phyloP scores from a whole-genome alignment of 2,329 filamentous ascomycete genomes.

The Phaeosphaeria sp. region DNA sequence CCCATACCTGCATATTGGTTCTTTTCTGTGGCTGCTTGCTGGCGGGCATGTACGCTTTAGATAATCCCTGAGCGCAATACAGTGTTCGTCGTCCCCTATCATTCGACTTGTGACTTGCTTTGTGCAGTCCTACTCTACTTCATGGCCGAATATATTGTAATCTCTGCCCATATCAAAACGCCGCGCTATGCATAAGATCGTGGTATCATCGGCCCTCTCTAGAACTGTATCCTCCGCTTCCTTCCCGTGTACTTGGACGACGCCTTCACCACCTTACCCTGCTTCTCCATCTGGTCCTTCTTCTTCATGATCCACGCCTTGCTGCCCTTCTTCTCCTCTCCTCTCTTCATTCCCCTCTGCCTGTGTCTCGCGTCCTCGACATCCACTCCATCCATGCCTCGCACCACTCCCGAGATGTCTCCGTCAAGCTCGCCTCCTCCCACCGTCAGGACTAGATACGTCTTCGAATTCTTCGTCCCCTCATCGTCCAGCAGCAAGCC shows the following conservation, averaged over 20 bases:
- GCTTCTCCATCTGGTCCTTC: constrained; percentile 91
- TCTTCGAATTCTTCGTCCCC: constrained; percentile 93
- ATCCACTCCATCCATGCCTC: constrained; percentile 84
- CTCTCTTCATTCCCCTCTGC: constrained; percentile 59
- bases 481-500: constrained; percentile 94
- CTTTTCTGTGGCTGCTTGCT: constrained; percentile 34
- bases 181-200: constrained; percentile 45
- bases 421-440: constrained; percentile 69
- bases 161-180: constrained; percentile 29
- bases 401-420: constrained; percentile 90
- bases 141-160: background rate
- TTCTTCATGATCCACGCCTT: constrained; percentile 85
- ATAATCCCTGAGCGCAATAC: constrained; percentile 41
- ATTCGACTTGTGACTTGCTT: background rate
- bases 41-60: constrained; percentile 37
- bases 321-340: constrained; percentile 76
- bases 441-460: constrained; percentile 94
- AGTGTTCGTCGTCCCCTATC: constrained; percentile 28
- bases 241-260: constrained; percentile 93
- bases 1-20: constrained; percentile 36
- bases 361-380: constrained; percentile 66
- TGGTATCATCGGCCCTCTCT: constrained; percentile 33
- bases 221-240: constrained; percentile 82
- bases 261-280: constrained; percentile 92
- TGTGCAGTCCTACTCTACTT: background rate